Base-by-base conservation (phyloP, 2,329 filamentous ascomycete genomes). In the Phoma sp. region DNA sequence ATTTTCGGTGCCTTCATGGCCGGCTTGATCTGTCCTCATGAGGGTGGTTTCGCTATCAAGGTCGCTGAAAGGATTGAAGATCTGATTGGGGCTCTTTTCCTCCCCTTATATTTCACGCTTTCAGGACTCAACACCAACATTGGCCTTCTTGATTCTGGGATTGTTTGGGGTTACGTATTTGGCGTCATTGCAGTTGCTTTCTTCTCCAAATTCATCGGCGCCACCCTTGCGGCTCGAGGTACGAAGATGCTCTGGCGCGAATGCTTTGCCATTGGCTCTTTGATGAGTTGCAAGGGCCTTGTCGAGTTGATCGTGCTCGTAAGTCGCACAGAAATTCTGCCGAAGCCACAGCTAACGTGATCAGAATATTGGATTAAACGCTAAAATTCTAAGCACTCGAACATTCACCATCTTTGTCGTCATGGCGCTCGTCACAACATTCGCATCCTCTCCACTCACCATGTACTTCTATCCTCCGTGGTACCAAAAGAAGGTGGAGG, bases 251-350 rank as follows among this genome's bases (percentile, higher is more conserved):
- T 96, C 1, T 98, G 93, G 93, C 85, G 93, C 55, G 93, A 98
- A 73, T 93, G 89, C 52, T 84, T 96, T 29, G 86, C 91, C 1
- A 95, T 98, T 62, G 93, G 93, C 11, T 86, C 88, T 13, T 77
- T 97, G 66, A 98, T 98, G 93, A 96, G 91, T 76, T 98, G 93
- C 75, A 98, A 98, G 75, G 93, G 93, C 66, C 81, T 98, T 8
- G 93, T 97, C 0, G 93, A 97, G 73, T 79, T 98, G 47, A 97
- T 98, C 72, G 93, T 97, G n/a, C 74, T 96, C 74, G 90, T 93
- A 80, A 77, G 86, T 44, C 18, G 11, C n/a, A 18, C 9, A 10
- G 27, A 29, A 6, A 2, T 24, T 3, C 4, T 22, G n/a, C 18
- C 3, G 2, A 6, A 13, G 5, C 13, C 36, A n/a, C 23, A 37